Evolutionary conservation across 2,329 filamentous ascomycete species (phyloP).

Genomic region (Claviceps arundinis): DNA sequence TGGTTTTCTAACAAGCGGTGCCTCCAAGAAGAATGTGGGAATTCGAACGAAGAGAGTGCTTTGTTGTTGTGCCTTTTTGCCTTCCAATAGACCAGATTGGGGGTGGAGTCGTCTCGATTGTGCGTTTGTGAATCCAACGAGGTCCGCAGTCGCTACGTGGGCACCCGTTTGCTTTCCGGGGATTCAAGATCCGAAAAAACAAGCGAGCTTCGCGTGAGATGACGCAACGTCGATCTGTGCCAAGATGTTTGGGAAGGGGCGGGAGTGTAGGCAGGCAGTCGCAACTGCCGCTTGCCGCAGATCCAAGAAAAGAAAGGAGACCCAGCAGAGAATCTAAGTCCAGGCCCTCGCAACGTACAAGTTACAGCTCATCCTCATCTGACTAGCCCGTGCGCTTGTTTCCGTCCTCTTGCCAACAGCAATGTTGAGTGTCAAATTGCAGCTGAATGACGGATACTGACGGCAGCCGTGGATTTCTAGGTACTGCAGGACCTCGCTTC

Average conservation of each 20-base stretch:
- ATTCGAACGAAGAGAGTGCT: neutral
- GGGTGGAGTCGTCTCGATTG: neutral
- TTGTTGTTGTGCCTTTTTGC: neutral
- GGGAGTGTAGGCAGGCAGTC: neutral
- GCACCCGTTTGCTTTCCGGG: neutral
- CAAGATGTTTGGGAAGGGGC: slow-evolving; percentile 1
- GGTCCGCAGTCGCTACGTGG: neutral
- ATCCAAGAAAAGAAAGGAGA: neutral
- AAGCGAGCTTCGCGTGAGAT: slow-evolving; percentile 3
- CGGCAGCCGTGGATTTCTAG: neutral
- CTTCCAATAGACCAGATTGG: neutral
- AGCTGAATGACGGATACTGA: neutral
- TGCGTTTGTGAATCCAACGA: slow-evolving; percentile 3
- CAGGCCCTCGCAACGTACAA: neutral
- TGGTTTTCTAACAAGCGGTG: neutral
- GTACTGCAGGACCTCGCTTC: neutral
- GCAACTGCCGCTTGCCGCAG: neutral
- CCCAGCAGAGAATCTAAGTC: neutral
- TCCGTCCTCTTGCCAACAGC: neutral
- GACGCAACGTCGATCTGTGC: slow-evolving; percentile 1
- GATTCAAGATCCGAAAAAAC: neutral
- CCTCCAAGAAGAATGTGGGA: neutral
- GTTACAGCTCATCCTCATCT: neutral
- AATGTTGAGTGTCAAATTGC: neutral
- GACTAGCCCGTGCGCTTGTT: neutral